These are phyloP conservation scores for Colletotrichum aenigma DNA, from an alignment of 2,329 filamentous ascomycete species.

Conservation along the genomic window DNA sequence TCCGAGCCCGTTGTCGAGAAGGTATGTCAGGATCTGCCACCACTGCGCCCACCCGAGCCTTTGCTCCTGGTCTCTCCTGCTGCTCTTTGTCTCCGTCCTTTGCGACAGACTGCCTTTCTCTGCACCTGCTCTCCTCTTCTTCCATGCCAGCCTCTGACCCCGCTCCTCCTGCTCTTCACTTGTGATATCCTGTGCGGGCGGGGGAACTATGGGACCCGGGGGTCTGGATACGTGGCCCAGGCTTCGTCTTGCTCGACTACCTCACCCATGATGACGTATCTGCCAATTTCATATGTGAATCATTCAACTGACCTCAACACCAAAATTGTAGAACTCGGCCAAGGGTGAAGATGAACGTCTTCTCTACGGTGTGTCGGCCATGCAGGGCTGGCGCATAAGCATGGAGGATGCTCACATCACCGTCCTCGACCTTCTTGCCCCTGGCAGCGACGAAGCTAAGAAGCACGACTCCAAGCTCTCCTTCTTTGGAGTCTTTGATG, in stretches of 20 bases:
- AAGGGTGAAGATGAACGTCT: constrained; percentile 92
- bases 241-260: background rate
- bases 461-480: constrained; percentile 77
- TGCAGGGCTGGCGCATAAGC: constrained; percentile 99
- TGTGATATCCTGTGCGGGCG: constrained; percentile 3
- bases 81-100: background rate
- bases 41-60: background rate
- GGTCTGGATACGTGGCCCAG: background rate
- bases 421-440: constrained; percentile 81
- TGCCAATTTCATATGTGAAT: background rate
- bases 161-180: background rate
- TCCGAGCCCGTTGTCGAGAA: constrained; percentile 99
- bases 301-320: constrained; percentile 9
- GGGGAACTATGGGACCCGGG: background rate
- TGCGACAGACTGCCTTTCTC: background rate
- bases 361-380: constrained; percentile 92
- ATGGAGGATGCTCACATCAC: constrained; percentile 98
- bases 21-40: constrained; percentile 62
- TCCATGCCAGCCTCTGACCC: background rate
- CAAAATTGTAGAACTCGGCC: constrained; percentile 72
- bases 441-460: constrained; percentile 58
- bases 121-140: background rate
- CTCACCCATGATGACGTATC: constrained; percentile 10
- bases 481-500: constrained; percentile 98
- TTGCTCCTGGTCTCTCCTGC: background rate